A percentile compares a stretch with the other conserved stretches of the same genome.
Conservation (phyloP, 208 protist species). For the Novymonas esmeraldas region DNA sequence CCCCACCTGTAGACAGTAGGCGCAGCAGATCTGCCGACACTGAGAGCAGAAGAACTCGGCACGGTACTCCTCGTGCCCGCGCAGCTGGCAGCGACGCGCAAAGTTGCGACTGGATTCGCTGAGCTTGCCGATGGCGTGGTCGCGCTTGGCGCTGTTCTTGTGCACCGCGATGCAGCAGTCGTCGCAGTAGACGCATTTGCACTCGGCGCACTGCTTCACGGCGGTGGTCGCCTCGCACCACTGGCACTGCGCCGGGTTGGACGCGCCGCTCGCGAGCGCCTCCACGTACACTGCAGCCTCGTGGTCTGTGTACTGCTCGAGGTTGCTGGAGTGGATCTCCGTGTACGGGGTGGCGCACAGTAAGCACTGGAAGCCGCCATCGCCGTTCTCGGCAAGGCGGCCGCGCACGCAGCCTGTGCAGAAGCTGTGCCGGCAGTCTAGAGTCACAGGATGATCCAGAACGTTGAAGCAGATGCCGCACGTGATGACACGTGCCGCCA, state of each 20-base stretch:
- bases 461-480: slow-evolving; percentile 83
- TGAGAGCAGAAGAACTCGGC: slow-evolving; percentile 80
- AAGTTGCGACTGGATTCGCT: slow-evolving; percentile 45
- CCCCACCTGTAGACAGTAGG: slow-evolving; percentile 86
- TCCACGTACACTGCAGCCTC: slow-evolving; percentile 55
- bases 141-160: slow-evolving; percentile 70
- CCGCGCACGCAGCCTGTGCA: slow-evolving; percentile 55
- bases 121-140: slow-evolving; percentile 47
- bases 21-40: slow-evolving; percentile 82
- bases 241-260: slow-evolving; percentile 57
- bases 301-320: slow-evolving; percentile 44
- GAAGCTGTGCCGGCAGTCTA: slow-evolving; percentile 68
- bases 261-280: slow-evolving; percentile 32
- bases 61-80: slow-evolving; percentile 78
- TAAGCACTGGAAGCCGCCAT: slow-evolving; percentile 52
- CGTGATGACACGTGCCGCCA: slow-evolving; percentile 44
- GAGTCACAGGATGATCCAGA: slow-evolving; percentile 50
- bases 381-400: slow-evolving; percentile 37
- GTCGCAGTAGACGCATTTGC: slow-evolving; percentile 67
- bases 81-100: slow-evolving; percentile 44
- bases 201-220: slow-evolving; percentile 69
- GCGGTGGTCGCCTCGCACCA: slow-evolving; percentile 74
- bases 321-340: slow-evolving; percentile 31
- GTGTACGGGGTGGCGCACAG: slow-evolving; percentile 52
- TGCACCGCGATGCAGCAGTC: slow-evolving; percentile 77